Percentiles rank a stretch among this genome's conserved stretches.
These are phyloP conservation scores for Sophora flavescens DNA, from an alignment of 306 rosid species.

Conservation along the genomic window DNA sequence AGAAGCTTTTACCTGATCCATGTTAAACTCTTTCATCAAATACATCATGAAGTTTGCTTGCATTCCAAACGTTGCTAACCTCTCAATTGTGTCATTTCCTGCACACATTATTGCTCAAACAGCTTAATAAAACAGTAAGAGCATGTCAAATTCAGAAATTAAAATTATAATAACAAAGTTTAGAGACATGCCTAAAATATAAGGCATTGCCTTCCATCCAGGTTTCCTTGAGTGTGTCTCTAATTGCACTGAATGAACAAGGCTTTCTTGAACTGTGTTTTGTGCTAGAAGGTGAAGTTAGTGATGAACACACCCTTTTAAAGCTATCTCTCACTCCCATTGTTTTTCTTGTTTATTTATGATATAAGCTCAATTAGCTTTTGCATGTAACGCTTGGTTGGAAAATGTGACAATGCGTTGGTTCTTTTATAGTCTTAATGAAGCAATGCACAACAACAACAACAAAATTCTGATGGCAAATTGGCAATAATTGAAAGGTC, in stretches of 20 bases:
- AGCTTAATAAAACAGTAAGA: neutral
- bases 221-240: slow-evolving; percentile 39
- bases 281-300: neutral
- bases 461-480: no score
- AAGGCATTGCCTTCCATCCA: slow-evolving; percentile 58
- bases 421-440: neutral
- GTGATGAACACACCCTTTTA: neutral
- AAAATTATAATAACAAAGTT: neutral
- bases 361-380: neutral
- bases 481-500: no score
- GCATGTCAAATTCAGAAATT: neutral
- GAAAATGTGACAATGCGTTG: neutral
- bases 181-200: slow-evolving; percentile 41
- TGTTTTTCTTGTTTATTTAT: neutral
- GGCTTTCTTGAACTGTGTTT: slow-evolving; percentile 34
- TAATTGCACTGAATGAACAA: neutral
- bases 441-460: neutral
- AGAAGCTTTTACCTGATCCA: slow-evolving; percentile 65
- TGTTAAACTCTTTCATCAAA: slow-evolving; percentile 53
- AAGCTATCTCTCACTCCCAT: neutral
- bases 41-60: slow-evolving; percentile 60
- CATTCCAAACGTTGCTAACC: slow-evolving; percentile 59
- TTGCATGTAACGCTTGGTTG: neutral
- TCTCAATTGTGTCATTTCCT: slow-evolving; percentile 68
- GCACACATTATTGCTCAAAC: neutral